phyloP scores from a whole-genome alignment of 2,329 filamentous ascomycete genomes.

The Aspergillus japonicus region DNA sequence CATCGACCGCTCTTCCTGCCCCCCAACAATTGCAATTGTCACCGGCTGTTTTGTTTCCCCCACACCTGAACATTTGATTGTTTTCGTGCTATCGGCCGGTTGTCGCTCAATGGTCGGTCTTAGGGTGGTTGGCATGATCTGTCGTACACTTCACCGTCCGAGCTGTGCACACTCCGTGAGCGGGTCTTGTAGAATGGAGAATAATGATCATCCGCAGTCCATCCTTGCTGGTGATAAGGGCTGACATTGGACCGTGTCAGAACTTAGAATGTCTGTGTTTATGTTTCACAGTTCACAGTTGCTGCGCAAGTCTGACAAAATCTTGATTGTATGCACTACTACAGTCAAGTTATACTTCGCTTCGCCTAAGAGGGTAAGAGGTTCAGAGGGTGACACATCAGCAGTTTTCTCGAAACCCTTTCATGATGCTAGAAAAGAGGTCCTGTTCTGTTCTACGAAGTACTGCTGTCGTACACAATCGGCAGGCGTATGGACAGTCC shows the following conservation, averaged over 20 bases:
- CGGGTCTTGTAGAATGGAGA: slow-evolving; percentile 2
- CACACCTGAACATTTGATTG: neutral
- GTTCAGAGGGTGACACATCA: neutral
- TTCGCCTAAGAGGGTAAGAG: neutral
- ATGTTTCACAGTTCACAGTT: neutral
- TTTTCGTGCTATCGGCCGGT: neutral
- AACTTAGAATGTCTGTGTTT: neutral
- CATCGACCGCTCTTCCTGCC: slow-evolving; percentile 1
- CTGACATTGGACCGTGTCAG: neutral
- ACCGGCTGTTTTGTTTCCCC: neutral
- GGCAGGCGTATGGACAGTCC: neutral
- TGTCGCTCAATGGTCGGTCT: neutral
- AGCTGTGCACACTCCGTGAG: neutral
- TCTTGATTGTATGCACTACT: neutral
- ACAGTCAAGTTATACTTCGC: neutral
- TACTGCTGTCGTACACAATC: neutral
- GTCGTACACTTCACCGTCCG: neutral
- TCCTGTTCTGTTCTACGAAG: neutral
- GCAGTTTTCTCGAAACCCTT: neutral
- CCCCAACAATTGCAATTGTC: slow-evolving; percentile 2
- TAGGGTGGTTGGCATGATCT: neutral
- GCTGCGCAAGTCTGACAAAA: neutral
- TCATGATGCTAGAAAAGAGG: neutral
- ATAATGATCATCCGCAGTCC: neutral
- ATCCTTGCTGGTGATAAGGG: neutral